Evolutionary conservation across 129 eudicot species (phyloP).

Genomic region (Flaveria robusta): DNA sequence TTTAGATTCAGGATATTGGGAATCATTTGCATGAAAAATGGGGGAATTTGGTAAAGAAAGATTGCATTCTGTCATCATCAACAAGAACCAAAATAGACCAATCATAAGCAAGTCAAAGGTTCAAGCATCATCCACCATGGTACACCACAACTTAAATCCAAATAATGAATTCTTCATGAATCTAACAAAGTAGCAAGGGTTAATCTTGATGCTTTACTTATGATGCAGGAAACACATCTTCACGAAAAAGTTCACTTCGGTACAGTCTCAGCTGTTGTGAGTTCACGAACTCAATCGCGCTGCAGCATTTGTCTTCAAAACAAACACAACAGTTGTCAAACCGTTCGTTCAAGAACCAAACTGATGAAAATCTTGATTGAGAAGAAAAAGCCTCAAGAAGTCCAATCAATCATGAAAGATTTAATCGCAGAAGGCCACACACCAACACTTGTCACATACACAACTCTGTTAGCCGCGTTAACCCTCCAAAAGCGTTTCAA

Average conservation of each 20-base stretch:
- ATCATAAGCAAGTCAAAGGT: constrained; percentile 56
- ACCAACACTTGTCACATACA: constrained; percentile 90
- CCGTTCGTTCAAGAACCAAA: constrained; percentile 78
- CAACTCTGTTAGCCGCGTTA: constrained; percentile 79
- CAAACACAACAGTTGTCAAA: constrained; percentile 63
- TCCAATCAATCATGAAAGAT: constrained; percentile 61
- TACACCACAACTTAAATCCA: constrained; percentile 29
- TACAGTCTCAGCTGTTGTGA: constrained; percentile 48
- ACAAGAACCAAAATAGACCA: constrained; percentile 53
- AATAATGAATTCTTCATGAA: not conserved
- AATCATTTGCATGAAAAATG: constrained; percentile 41
- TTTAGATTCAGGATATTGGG: not conserved
- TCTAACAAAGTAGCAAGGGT: not conserved
- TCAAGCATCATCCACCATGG: constrained; percentile 75
- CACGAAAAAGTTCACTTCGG: constrained; percentile 52
- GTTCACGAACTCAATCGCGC: constrained; percentile 35
- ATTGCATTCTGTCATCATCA: constrained; percentile 34
- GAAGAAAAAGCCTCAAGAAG: constrained; percentile 73
- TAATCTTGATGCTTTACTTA: not conserved
- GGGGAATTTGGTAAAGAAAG: constrained; percentile 50
- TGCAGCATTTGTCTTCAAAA: constrained; percentile 60
- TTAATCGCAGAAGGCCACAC: constrained; percentile 85
- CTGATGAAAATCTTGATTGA: constrained; percentile 72
- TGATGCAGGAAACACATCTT: constrained; percentile 54
- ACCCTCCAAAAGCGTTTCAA: constrained; percentile 68